Percentiles rank a stretch among this genome's conserved stretches.
Conservation (phyloP, 768 basidiomycete genomes). For the Russula vinacea region DNA sequence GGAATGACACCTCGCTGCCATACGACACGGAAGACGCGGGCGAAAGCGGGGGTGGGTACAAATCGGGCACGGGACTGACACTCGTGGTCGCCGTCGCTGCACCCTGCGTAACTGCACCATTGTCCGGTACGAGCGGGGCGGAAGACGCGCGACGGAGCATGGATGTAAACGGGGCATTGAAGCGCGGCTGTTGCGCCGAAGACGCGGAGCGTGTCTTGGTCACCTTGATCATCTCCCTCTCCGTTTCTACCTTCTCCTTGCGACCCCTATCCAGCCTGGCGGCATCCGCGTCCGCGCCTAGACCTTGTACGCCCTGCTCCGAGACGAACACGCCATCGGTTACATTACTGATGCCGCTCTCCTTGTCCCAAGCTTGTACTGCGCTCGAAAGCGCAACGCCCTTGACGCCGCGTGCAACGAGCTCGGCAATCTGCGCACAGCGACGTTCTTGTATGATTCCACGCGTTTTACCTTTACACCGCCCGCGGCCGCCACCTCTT, state of each 20-base stretch:
- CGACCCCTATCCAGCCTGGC: not conserved
- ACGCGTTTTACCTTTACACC: conserved; percentile 35
- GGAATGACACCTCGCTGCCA: conserved; percentile 25
- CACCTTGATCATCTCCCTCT: conserved; percentile 5
- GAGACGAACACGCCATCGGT: conserved; percentile 30
- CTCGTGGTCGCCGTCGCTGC: not conserved
- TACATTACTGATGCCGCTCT: conserved; percentile 33
- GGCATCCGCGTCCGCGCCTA: not conserved
- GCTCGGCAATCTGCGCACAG: conserved; percentile 63
- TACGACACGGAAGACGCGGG: conserved; percentile 27
- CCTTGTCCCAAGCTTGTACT: conserved; percentile 57
- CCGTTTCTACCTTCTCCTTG: not conserved
- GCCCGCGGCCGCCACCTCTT: conserved; percentile 1
- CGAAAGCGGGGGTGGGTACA: conserved; percentile 22
- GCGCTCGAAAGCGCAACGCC: conserved; percentile 60
- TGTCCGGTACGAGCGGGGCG: conserved; percentile 30
- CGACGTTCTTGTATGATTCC: conserved; percentile 53
- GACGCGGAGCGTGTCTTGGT: conserved; percentile 25
- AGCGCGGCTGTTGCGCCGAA: conserved; percentile 34
- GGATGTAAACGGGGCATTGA: conserved; percentile 53
- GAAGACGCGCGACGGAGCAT: conserved; percentile 67
- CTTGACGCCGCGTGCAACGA: conserved; percentile 64
- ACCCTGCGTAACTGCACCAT: not conserved
- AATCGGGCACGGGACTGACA: conserved; percentile 4
- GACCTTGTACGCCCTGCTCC: conserved; percentile 9